A percentile compares a stretch with the other conserved stretches of the same genome.
These are phyloP conservation scores for Zymoseptoria tritici DNA, from an alignment of 2,329 filamentous ascomycete genomes.

Conservation along the genomic window DNA sequence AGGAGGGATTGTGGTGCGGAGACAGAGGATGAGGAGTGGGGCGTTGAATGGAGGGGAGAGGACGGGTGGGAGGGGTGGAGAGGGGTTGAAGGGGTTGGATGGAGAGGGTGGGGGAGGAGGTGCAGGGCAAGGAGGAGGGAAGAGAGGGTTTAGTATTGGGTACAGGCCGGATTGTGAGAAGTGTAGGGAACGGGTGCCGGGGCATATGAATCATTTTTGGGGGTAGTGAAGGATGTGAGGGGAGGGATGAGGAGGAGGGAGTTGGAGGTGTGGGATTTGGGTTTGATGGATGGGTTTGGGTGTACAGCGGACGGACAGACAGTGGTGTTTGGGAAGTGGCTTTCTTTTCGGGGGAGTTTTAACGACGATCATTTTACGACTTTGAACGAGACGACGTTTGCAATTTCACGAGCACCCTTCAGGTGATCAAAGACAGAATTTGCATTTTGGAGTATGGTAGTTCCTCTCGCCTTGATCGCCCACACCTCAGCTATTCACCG, in stretches of 20 bases:
- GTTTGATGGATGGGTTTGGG: background rate
- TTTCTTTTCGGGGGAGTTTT: no score
- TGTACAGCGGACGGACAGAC: no score
- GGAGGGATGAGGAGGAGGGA: background rate
- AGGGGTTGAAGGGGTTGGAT: slow-evolving; percentile 18
- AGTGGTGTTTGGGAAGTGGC: no score
- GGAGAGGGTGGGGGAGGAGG: slow-evolving; percentile 12
- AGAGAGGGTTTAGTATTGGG: slow-evolving; percentile 39
- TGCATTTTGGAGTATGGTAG: no score
- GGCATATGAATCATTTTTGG: slow-evolving; percentile 41
- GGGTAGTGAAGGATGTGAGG: slow-evolving; percentile 14
- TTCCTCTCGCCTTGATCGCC: background rate
- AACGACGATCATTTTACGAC: no score
- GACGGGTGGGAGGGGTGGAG: slow-evolving; percentile 11
- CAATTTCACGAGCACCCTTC: no score
- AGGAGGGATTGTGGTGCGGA: slow-evolving; percentile 22
- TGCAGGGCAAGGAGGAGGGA: slow-evolving; percentile 6
- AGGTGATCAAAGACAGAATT: no score
- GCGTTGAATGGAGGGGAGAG: slow-evolving; percentile 20
- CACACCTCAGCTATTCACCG: background rate
- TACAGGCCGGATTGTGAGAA: slow-evolving; percentile 45
- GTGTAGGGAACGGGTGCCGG: slow-evolving; percentile 40
- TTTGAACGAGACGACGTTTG: no score
- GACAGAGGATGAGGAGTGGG: slow-evolving; percentile 30
- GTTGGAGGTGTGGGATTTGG: no score